A percentile compares a stretch with the other conserved stretches of the same genome.
Conservation (phyloP, 768 basidiomycete genomes). For the Phanerochaete sordida region DNA sequence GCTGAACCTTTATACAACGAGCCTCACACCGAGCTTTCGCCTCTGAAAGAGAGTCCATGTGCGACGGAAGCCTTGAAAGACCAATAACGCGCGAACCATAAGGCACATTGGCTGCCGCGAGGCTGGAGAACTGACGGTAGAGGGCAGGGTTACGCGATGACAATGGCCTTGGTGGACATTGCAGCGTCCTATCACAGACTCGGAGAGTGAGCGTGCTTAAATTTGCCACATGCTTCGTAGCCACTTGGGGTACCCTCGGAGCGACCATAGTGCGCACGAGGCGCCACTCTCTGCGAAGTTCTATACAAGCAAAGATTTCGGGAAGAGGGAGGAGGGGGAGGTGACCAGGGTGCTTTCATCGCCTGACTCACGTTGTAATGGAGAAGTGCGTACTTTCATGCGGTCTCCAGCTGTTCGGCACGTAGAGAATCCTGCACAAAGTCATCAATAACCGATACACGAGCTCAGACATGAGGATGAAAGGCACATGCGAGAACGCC, state of each 20-base stretch:
- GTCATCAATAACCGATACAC: neutral
- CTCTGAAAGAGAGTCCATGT: neutral
- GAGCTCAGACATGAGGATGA: neutral
- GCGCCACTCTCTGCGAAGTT: neutral
- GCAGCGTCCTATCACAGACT: neutral
- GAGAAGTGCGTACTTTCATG: neutral
- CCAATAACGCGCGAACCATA: no score
- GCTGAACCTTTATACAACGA: neutral
- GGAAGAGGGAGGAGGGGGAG: neutral
- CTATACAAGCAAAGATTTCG: neutral
- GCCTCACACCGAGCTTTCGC: neutral
- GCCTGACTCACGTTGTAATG: neutral
- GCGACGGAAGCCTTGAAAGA: no score
- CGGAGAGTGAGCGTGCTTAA: neutral
- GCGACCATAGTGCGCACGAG: slow-evolving; percentile 1
- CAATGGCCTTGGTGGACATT: neutral
- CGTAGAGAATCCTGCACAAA: neutral
- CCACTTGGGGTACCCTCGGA: neutral
- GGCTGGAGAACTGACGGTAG: no score
- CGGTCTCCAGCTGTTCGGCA: neutral
- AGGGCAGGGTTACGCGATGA: no score
- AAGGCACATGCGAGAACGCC: neutral
- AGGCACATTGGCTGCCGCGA: no score
- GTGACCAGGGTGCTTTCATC: neutral
- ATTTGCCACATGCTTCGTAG: neutral